phyloP scores from a whole-genome alignment of 2,329 filamentous ascomycete species.

The Aspergillus pseudoviridinutans region DNA sequence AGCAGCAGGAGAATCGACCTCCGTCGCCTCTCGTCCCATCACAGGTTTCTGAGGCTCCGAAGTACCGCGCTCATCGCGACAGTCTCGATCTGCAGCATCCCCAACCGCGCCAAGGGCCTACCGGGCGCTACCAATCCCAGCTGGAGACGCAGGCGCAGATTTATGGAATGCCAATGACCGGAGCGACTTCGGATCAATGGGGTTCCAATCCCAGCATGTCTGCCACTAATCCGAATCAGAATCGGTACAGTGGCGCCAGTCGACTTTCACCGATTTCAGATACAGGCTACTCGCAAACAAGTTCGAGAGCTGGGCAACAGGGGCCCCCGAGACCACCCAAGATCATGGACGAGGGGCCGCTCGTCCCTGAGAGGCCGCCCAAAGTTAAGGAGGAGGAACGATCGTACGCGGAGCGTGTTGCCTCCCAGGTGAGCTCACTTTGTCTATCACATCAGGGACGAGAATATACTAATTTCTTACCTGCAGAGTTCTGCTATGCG shows the following conservation, averaged over 20 bases:
- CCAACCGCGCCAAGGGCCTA: conserved; percentile 60
- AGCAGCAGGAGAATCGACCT: conserved; percentile 44
- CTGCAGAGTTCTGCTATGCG: conserved; percentile 29
- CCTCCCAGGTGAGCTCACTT: conserved; percentile 32
- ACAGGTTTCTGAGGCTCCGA: conserved; percentile 54
- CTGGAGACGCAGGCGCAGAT: conserved; percentile 59
- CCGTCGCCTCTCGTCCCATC: conserved; percentile 62
- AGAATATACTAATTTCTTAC: conserved; percentile 4
- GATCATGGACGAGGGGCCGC: conserved; percentile 54
- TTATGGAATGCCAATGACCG: conserved; percentile 32
- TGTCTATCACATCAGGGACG: not conserved
- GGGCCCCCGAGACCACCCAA: conserved; percentile 52
- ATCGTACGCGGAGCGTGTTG: conserved; percentile 40
- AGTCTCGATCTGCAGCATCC: conserved; percentile 62
- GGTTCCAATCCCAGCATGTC: conserved; percentile 42
- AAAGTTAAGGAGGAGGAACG: conserved; percentile 36
- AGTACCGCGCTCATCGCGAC: conserved; percentile 62
- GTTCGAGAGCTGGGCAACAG: conserved; percentile 26
- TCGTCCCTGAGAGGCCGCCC: conserved; percentile 51
- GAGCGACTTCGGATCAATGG: conserved; percentile 40
- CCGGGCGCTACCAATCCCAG: conserved; percentile 57
- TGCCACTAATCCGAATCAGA: conserved; percentile 27
- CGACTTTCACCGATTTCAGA: conserved; percentile 47
- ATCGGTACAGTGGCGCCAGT: conserved; percentile 35
- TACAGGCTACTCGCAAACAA: conserved; percentile 42